Evolutionary conservation across 2,329 filamentous ascomycete genomes (phyloP).

Genomic region (Fusarium lyarnte): DNA sequence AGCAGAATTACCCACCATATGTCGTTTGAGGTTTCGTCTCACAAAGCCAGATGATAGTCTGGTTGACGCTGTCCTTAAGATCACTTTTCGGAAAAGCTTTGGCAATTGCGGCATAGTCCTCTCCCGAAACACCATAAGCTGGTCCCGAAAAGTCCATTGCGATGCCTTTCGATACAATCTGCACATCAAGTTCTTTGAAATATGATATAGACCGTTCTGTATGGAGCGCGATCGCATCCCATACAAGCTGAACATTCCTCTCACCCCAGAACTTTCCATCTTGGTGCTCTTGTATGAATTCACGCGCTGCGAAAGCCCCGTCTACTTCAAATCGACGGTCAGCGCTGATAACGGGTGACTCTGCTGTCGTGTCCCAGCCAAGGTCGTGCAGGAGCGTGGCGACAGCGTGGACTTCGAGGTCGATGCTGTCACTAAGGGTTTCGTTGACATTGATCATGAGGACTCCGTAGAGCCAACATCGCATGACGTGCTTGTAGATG

Average conservation of each 20-base stretch:
- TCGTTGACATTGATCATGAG: conserved; percentile 9
- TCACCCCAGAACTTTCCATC: conserved; percentile 9
- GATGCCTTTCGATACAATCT: conserved; percentile 4
- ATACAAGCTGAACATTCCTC: not conserved
- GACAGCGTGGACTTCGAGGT: conserved; percentile 14
- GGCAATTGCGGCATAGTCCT: not conserved
- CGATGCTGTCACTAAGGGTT: not conserved
- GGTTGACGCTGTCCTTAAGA: conserved; percentile 1
- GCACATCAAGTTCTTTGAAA: conserved; percentile 21
- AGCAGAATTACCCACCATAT: not conserved
- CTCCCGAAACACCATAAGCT: not conserved
- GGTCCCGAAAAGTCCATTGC: conserved; percentile 6
- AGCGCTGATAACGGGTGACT: conserved; percentile 2
- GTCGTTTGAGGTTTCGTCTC: conserved; percentile 10
- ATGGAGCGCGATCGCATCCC: conserved; percentile 23
- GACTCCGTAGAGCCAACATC: conserved; percentile 9
- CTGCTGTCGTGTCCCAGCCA: conserved; percentile 13
- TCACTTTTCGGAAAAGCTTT: not conserved
- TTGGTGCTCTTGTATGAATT: not conserved
- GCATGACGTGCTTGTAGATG: conserved; percentile 27
- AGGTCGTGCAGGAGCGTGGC: conserved; percentile 19
- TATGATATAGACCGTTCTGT: not conserved
- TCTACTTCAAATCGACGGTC: conserved; percentile 16
- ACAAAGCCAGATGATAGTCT: conserved; percentile 17
- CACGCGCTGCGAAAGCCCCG: conserved; percentile 4